phyloP scores from a whole-genome alignment of 495 filamentous ascomycete species.

The Tuber aestivum region DNA sequence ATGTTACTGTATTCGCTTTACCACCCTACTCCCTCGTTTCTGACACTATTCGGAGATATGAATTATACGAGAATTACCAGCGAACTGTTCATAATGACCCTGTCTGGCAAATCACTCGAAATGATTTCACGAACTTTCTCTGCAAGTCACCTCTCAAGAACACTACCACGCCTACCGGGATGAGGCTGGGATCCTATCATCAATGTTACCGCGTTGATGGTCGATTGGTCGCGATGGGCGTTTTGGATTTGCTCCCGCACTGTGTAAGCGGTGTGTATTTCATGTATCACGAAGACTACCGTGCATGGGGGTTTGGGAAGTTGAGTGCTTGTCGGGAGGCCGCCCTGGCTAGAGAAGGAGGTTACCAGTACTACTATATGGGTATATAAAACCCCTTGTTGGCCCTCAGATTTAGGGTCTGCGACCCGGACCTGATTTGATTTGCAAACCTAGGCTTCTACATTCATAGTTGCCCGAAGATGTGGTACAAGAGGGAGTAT shows the following conservation, averaged over 20 bases:
- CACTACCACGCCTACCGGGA: slow-evolving; percentile 48
- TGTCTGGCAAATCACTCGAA: slow-evolving; percentile 57
- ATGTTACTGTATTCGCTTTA: background rate
- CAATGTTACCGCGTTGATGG: slow-evolving; percentile 93
- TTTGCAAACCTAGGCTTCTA: slow-evolving; percentile 54
- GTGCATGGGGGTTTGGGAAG: slow-evolving; percentile 77
- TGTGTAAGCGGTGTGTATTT: slow-evolving; percentile 93
- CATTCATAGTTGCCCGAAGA: slow-evolving; percentile 67
- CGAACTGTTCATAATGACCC: slow-evolving; percentile 69
- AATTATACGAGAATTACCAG: slow-evolving; percentile 82
- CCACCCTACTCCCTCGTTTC: slow-evolving; percentile 8
- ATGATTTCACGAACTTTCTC: slow-evolving; percentile 75
- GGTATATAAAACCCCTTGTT: slow-evolving; percentile 46
- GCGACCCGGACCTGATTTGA: slow-evolving; percentile 50
- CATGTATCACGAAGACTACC: slow-evolving; percentile 80
- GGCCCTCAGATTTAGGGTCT: slow-evolving; percentile 31
- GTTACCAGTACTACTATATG: slow-evolving; percentile 72
- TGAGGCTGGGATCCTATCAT: slow-evolving; percentile 79
- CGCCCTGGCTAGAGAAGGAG: slow-evolving; percentile 64
- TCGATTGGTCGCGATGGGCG: slow-evolving; percentile 76
- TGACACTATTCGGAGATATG: slow-evolving; percentile 46
- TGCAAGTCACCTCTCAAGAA: slow-evolving; percentile 69
- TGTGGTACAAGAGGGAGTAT: slow-evolving; percentile 88
- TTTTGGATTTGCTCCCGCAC: slow-evolving; percentile 79
- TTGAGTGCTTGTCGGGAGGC: slow-evolving; percentile 81